phyloP scores from a whole-genome alignment of 106 monocot genomes.

The Ottelia alismoides region DNA sequence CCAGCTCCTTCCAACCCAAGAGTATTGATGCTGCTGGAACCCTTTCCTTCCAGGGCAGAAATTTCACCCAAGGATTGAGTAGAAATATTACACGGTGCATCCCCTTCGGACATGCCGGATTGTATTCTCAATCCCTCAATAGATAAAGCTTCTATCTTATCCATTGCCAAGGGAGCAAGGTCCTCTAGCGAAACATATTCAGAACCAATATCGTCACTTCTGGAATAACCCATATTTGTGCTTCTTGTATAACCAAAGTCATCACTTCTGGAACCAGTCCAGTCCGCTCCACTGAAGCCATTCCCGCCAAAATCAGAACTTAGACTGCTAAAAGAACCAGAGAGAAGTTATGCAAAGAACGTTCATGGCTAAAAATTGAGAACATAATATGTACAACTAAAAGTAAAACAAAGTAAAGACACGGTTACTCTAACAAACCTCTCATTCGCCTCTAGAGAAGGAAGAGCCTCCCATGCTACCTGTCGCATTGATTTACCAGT shows the following conservation, averaged over 20 bases:
- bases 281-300: too few species aligned
- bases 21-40: conserved; percentile 16
- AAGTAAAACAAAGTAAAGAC: background rate
- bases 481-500: conserved; percentile 79
- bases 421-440: conserved; percentile 20
- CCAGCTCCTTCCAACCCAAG: conserved; percentile 70
- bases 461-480: conserved; percentile 63
- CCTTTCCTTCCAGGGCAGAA: conserved; percentile 63
- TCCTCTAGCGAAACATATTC: conserved; percentile 94
- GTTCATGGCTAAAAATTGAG: background rate
- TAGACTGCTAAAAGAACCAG: too few species aligned
- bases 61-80: conserved; percentile 50
- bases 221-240: conserved; percentile 19
- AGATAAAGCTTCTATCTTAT: conserved; percentile 88
- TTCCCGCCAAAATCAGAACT: too few species aligned
- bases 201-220: conserved; percentile 16
- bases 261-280: background rate
- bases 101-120: conserved; percentile 79
- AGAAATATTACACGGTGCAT: conserved; percentile 59
- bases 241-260: background rate
- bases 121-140: conserved; percentile 96
- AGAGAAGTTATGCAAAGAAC: background rate
- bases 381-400: background rate
- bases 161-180: conserved; percentile 96
- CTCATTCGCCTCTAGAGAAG: conserved; percentile 32